Conservation (phyloP, 1,284 basidiomycete genomes). For the Sporisorium sorghi region DNA sequence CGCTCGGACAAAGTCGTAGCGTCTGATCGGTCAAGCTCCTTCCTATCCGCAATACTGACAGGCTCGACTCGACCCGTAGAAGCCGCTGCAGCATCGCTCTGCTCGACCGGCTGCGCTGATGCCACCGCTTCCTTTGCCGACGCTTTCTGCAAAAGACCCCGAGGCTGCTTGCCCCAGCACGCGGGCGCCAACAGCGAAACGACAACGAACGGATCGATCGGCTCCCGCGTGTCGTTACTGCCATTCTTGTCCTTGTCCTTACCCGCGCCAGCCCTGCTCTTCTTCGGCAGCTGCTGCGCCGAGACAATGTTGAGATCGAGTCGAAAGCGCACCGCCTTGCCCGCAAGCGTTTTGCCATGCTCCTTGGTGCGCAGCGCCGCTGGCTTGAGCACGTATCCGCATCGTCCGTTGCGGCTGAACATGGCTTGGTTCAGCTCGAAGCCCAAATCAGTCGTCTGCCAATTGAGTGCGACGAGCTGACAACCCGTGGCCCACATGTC, state of each 20-base stretch:
- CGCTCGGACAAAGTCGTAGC: neutral
- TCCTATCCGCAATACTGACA: neutral
- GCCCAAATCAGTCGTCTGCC: slow-evolving; percentile 80
- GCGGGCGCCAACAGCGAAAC: slow-evolving; percentile 52
- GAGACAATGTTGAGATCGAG: slow-evolving; percentile 77
- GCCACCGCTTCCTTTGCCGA: neutral
- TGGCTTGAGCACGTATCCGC: slow-evolving; percentile 93
- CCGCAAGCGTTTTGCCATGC: slow-evolving; percentile 44
- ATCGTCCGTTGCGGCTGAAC: slow-evolving; percentile 86
- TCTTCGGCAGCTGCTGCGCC: slow-evolving; percentile 85
- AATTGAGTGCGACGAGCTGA: slow-evolving; percentile 96
- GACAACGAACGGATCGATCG: slow-evolving; percentile 58
- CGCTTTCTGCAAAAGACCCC: slow-evolving; percentile 32
- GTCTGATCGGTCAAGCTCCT: neutral
- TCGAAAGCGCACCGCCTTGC: slow-evolving; percentile 43
- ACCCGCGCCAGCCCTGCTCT: slow-evolving; percentile 35
- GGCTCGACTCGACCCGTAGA: neutral
- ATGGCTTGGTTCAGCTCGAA: slow-evolving; percentile 93
- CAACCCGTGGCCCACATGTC: slow-evolving; percentile 89
- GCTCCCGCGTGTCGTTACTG: slow-evolving; percentile 37
- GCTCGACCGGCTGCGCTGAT: neutral
- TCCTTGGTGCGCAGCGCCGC: slow-evolving; percentile 76
- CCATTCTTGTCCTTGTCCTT: slow-evolving; percentile 51
- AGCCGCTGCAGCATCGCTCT: neutral
- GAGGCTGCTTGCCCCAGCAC: slow-evolving; percentile 57